Conservation (phyloP, 2,329 filamentous ascomycete genomes). For the Fusarium pseudograminearum region DNA sequence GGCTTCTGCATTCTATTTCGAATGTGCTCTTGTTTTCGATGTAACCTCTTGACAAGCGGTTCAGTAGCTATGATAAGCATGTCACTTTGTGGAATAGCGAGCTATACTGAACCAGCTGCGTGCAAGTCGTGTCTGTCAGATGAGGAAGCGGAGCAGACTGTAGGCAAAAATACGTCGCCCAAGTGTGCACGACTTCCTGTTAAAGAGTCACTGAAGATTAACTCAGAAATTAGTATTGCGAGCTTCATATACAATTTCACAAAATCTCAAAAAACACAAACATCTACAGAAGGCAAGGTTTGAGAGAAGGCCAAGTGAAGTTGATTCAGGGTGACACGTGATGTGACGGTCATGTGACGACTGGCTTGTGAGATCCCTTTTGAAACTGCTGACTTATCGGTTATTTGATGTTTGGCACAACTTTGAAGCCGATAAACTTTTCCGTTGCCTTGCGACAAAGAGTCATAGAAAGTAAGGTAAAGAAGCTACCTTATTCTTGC, state of each 20-base stretch:
- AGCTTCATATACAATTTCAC: not conserved
- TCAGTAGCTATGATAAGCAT: not conserved
- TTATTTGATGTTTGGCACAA: not conserved
- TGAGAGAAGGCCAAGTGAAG: constrained; percentile 11
- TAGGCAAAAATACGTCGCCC: not conserved
- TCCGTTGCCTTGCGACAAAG: too few relatives aligned
- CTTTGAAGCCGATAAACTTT: too few relatives aligned
- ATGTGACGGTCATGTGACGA: constrained; percentile 6
- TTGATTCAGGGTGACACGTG: constrained; percentile 14
- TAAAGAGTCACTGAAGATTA: too few relatives aligned
- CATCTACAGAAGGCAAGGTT: not conserved
- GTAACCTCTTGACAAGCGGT: not conserved
- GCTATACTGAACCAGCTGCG: not conserved
- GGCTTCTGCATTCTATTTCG: not conserved
- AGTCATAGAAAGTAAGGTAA: too few relatives aligned
- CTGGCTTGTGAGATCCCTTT: too few relatives aligned
- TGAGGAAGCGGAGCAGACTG: not conserved
- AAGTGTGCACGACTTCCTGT: not conserved
- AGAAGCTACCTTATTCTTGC: too few relatives aligned
- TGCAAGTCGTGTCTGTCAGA: constrained; percentile 7
- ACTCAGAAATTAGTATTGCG: rapidly evolving
- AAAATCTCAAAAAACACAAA: not conserved
- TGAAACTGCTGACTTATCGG: not conserved
- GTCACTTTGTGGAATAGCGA: not conserved
- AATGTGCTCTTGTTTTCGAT: not conserved